Base-by-base conservation (phyloP, 495 filamentous ascomycete species). In the Penicillium pancosmium region DNA sequence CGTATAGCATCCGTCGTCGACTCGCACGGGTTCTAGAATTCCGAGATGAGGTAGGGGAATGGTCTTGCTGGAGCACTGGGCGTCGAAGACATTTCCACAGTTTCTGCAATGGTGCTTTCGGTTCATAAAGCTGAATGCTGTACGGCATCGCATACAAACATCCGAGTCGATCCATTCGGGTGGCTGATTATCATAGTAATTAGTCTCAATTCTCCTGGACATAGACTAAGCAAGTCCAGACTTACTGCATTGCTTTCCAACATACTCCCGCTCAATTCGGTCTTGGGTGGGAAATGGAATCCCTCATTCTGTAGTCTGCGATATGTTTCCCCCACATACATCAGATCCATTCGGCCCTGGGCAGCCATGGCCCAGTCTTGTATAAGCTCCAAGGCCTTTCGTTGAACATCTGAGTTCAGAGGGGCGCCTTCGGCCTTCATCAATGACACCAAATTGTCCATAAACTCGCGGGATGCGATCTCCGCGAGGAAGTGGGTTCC, bases 111-210 rank as follows among this genome's bases (percentile, higher is more conserved):
- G 94, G 66, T 98, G 94, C 65, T 97, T 98, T 66, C 94, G 86
- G 70, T 98, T 98, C 57, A 92, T 98, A 68, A 98, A 98, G 35
- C 91, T 97, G 67, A 98, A 98, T 6, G 92, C 72, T 21, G 93
- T 97, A 57, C 94, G 86, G 66, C 94, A 98, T 70, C 94, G 86
- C 94, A 98, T 97, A 68, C 94, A 98, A 23, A 98, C 94, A 65
- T 98, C 94, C 2, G 93, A 97, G 73, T 98, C 95, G 33, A 88
- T 88, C 94, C 94, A 98, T 72, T 98, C 94, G 4, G 94, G 94
- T 4, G 94, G 94, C 93, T 97, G 63, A 43, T 52, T 62, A 44
- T 52, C 36, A 61, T 56, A 57, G 57, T 5, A 67, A n/a, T 67
- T 50, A 49, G 51, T 15, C 15, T 48, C 18, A 19, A 47, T 16